These are phyloP conservation scores for Fomitopsis betulina DNA, from an alignment of 1,284 basidiomycete species.

Conservation along the genomic window DNA sequence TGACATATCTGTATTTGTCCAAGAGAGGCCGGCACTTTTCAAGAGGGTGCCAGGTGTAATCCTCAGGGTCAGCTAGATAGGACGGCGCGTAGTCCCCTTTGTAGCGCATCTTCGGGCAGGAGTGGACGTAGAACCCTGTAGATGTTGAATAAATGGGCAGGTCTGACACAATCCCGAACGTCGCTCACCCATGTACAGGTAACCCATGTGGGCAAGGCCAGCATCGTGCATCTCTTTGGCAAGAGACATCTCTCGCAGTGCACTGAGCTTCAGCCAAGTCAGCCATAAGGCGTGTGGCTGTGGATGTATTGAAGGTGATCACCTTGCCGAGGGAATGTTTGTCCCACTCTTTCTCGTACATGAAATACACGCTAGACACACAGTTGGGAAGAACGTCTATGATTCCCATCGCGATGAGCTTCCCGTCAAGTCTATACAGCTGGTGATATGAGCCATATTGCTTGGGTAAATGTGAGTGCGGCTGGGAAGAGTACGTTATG, in stretches of 20 bases:
- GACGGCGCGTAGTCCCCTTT: slow-evolving; percentile 92
- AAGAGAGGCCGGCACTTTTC: slow-evolving; percentile 55
- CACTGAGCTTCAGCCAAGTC: slow-evolving; percentile 59
- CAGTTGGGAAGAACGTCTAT: slow-evolving; percentile 89
- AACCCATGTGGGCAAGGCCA: slow-evolving; percentile 59
- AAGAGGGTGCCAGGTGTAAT: slow-evolving; percentile 73
- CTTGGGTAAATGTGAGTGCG: slow-evolving; percentile 56
- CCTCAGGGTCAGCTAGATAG: slow-evolving; percentile 86
- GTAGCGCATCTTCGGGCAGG: slow-evolving; percentile 94
- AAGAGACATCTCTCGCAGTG: slow-evolving; percentile 73
- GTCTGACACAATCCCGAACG: not conserved
- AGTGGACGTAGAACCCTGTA: slow-evolving; percentile 87
- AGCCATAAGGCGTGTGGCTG: not conserved
- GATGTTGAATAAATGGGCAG: not conserved
- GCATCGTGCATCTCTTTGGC: slow-evolving; percentile 69
- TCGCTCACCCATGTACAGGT: slow-evolving; percentile 79
- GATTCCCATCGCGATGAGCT: slow-evolving; percentile 85
- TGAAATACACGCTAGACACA: slow-evolving; percentile 95
- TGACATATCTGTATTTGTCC: slow-evolving; percentile 62
- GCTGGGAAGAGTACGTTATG: slow-evolving; percentile 52
- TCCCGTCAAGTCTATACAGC: slow-evolving; percentile 76
- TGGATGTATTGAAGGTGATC: not conserved
- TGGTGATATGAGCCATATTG: slow-evolving; percentile 86
- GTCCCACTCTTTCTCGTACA: slow-evolving; percentile 83
- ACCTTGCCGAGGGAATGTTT: slow-evolving; percentile 83